Evolutionary conservation across 2,329 filamentous ascomycete genomes (phyloP).

Genomic region (Nemania sp.): DNA sequence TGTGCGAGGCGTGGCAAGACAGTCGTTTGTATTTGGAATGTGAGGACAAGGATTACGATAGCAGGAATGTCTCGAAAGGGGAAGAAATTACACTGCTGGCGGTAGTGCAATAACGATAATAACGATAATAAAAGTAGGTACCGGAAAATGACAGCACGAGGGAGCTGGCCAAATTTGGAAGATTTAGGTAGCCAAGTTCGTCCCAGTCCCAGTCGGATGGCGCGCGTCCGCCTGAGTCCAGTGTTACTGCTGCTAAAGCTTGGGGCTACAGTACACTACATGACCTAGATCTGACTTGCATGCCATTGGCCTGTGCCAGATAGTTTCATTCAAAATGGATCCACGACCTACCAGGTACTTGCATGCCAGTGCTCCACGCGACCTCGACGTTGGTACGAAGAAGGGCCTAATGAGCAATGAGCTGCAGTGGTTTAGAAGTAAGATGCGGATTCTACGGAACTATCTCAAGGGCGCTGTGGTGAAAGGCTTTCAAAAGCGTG

Average conservation of each 20-base stretch:
- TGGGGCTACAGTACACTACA: not conserved
- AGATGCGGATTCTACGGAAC: too few relatives aligned
- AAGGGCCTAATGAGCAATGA: too few relatives aligned
- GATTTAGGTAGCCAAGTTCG: too few relatives aligned
- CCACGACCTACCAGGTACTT: not conserved
- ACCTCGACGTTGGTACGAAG: too few relatives aligned
- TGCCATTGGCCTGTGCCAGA: conserved; percentile 4
- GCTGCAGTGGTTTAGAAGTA: too few relatives aligned
- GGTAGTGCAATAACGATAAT: not conserved
- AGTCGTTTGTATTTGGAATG: conserved; percentile 7
- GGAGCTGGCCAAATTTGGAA: conserved; percentile 4
- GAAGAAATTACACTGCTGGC: conserved; percentile 18
- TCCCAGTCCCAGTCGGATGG: conserved; percentile 11
- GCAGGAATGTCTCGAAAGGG: conserved; percentile 14
- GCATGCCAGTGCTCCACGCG: too few relatives aligned
- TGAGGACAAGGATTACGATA: conserved; percentile 10
- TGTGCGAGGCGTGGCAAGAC: not conserved
- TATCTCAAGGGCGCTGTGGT: too few relatives aligned
- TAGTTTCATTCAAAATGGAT: not conserved
- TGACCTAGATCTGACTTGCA: not conserved
- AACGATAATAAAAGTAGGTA: conserved; percentile 10
- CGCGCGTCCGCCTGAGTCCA: conserved; percentile 9
- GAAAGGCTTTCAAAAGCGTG: too few relatives aligned
- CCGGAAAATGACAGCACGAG: conserved; percentile 19
- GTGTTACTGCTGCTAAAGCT: not conserved